A percentile compares a stretch with the other conserved stretches of the same genome.
These are phyloP conservation scores for Petunia axillaris DNA, from an alignment of 257 asterid genomes.

Conservation along the genomic window DNA sequence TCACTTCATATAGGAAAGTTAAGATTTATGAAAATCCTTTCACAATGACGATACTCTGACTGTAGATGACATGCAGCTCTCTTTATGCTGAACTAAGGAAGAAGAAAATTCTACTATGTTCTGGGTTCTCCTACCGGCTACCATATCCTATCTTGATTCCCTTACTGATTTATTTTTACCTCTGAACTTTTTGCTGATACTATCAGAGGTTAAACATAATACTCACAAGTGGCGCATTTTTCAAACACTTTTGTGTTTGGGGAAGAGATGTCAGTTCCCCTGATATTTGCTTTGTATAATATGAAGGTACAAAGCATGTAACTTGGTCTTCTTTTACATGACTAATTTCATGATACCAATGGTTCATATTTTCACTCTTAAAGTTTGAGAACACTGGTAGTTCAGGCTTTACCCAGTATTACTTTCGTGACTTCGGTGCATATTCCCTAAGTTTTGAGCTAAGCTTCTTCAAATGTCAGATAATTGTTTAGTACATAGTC, in stretches of 20 bases:
- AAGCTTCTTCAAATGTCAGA: constrained; percentile 11
- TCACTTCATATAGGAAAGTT: not conserved
- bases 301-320: not conserved
- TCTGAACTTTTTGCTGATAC: not conserved
- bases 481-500: not conserved
- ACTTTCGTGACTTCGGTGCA: not conserved
- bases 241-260: not conserved
- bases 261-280: not conserved
- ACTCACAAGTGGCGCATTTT: not conserved
- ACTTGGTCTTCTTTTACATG: not conserved
- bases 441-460: not conserved
- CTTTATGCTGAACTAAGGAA: not conserved
- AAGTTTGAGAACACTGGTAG: constrained; percentile 12
- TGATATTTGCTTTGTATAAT: constrained; percentile 4
- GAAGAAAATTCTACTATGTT: not conserved
- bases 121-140: not conserved
- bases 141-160: not conserved
- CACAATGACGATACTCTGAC: not conserved
- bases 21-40: not conserved
- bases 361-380: not conserved
- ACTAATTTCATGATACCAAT: not conserved
- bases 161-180: not conserved
- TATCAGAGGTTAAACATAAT: not conserved
- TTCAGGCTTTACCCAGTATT: not conserved
- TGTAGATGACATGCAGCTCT: not conserved